A percentile compares a stretch with the other conserved stretches of the same genome.
Conservation (phyloP, 2,329 filamentous ascomycete species). For the Stachybotrys chartarum region DNA sequence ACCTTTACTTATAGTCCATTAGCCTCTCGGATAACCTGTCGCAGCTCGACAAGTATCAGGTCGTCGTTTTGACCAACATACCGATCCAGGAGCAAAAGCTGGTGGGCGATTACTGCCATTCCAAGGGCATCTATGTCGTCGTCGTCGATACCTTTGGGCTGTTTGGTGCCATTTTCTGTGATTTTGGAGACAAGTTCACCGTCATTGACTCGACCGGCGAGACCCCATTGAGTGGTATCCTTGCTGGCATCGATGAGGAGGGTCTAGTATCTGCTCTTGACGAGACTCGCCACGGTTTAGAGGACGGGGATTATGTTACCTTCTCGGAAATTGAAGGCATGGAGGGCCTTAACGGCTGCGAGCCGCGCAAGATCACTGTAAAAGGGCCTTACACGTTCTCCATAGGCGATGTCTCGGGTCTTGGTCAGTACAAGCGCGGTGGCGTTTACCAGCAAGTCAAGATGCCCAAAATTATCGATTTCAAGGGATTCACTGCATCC, state of each 20-base stretch:
- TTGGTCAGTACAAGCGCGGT: constrained; percentile 81
- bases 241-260: constrained; percentile 83
- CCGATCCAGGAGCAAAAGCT: constrained; percentile 71
- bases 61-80: constrained; percentile 83
- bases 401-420: constrained; percentile 82
- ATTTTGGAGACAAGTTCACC: constrained; percentile 92
- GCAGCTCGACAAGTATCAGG: constrained; percentile 84
- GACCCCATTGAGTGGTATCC: constrained; percentile 77
- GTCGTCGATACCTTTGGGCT: constrained; percentile 86
- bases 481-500: constrained; percentile 71
- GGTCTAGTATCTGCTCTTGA: constrained; percentile 89
- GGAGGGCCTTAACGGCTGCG: constrained; percentile 75
- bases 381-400: constrained; percentile 97
- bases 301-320: constrained; percentile 94
- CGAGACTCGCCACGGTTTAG: constrained; percentile 88
- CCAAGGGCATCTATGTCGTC: constrained; percentile 86
- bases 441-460: constrained; percentile 95
- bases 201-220: constrained; percentile 88
- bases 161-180: constrained; percentile 93
- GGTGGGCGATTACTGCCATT: constrained; percentile 89
- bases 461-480: constrained; percentile 92
- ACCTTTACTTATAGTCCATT: constrained; percentile 2
- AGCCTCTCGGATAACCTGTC: constrained; percentile 70
- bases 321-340: constrained; percentile 92
- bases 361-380: constrained; percentile 84